These are phyloP conservation scores for Linum tenue DNA, from an alignment of 345 rosid genomes.

Conservation along the genomic window DNA sequence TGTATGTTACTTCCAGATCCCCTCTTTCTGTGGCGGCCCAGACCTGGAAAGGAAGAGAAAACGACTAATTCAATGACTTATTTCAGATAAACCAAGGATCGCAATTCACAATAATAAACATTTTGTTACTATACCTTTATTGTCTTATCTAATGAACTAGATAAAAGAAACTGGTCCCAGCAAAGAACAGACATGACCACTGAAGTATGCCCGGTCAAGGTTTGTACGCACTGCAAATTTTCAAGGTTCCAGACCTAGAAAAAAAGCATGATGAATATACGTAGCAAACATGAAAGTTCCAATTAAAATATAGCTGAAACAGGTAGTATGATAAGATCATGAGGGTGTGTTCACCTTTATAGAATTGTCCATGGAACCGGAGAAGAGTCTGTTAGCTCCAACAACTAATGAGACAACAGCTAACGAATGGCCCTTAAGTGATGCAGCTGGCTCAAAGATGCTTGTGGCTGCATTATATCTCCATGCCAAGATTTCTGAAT, in stretches of 20 bases:
- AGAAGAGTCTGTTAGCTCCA: constrained; percentile 85
- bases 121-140: constrained; percentile 47
- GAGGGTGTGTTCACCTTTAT: constrained; percentile 45
- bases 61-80: not conserved
- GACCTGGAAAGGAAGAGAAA: constrained; percentile 35
- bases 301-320: not conserved
- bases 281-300: not conserved
- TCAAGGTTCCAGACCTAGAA: constrained; percentile 86
- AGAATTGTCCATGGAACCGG: constrained; percentile 90
- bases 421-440: constrained; percentile 53
- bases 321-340: not conserved
- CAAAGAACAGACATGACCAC: constrained; percentile 97
- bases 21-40: constrained; percentile 94
- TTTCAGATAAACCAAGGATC: not conserved
- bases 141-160: constrained; percentile 88
- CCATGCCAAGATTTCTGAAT: constrained; percentile 81
- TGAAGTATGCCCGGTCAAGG: constrained; percentile 58
- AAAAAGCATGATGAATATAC: constrained; percentile 7
- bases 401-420: constrained; percentile 85
- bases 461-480: constrained; percentile 57
- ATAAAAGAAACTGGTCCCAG: constrained; percentile 97
- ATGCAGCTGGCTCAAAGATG: constrained; percentile 78
- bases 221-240: constrained; percentile 81
- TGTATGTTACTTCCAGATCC: constrained; percentile 79
- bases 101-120: not conserved